Base-by-base conservation (phyloP, 2,329 filamentous ascomycete genomes). In the Aureobasidium sp. region DNA sequence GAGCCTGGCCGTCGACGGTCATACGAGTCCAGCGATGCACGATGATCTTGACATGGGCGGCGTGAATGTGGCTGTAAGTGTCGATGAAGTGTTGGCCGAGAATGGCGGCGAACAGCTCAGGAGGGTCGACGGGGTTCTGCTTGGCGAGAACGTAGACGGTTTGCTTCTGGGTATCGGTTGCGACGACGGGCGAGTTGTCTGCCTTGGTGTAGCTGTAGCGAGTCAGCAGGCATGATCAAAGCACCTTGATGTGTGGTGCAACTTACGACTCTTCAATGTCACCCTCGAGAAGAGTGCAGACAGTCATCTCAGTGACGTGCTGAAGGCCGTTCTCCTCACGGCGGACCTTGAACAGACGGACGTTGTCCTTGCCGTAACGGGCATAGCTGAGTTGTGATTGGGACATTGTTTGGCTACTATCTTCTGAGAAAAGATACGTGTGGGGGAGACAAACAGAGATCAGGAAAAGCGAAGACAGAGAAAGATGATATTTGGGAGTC, bases 81-180 rank as follows among this genome's bases (percentile, higher is more conserved):
- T 87, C 79, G 66, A 96, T 73, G 74, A 97, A 97, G 77, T 98
- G 93, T 60, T 82, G 79, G 62, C 87, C 90, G 50, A 98, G 76
- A 62, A 87, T 86, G 64, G 85, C 81, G 60, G 87, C 91, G 69
- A 88, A 98, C 58, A 95, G 83, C 76, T 98, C 93, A 0, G 93
- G 91, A 14, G 93, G 90, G 62, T 85, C 89, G 63, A 98, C 86
- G 29, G 90, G 88, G 74, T 94, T 79, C 73, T 94, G 85, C 75
- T 95, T 96, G 66, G 93, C 91, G 66, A 88, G 85, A 73, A 98
- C 90, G 77, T 93, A 95, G 62, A 65, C 65, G 48, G 72, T 97
- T 74, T 98, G 95, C 77, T 98, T 98, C 75, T 97, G 95, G 22
- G 90, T 91, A 72, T 98, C 93, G 57, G 93, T 98, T 59, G 93